Base-by-base conservation (phyloP, 192 early-diverging fungal species). In the Coemansia sp. region DNA sequence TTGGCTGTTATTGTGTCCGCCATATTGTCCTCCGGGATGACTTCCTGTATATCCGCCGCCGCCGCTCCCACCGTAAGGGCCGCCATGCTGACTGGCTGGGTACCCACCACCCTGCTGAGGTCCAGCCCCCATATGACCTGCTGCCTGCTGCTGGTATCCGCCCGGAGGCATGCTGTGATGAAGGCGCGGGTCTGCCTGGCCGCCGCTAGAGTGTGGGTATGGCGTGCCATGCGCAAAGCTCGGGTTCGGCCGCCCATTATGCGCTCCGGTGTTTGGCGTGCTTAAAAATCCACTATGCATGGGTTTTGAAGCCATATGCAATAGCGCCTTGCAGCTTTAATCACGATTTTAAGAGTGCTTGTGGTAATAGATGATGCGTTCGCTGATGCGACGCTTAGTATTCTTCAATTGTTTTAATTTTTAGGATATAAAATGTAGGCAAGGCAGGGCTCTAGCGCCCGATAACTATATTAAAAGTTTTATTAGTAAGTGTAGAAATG, bases 1-100 rank as follows among this genome's bases (percentile, higher is more conserved):
- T 23, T 44, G 38, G 23, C 40, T 15, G 28, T 15, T 9, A 25
- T 50, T 20, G 37, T 20, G 28, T 22, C 19, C n/a, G 5, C 48
- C 21, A 52, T 52, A 52, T 3, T 21, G 51, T 4, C 51, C 19
- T 10, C 49, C 19, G 10, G 22, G 21, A 21, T 21, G 51, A 15
- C 31, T 49, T 15, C 57, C 38, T 0, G 37, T 21, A 36, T 62
- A 20, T 2, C 48, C 60, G 26, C 60, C 31, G 22, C 59, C 48
- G 22, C 60, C 31, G 19, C 22, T 5, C n/a, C 56, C 64, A 12
- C 44, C 64, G 34, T 55, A 65, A 21, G 53, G 54, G 12, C 44
- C 56, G 20, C 55, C 21, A 15, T 52, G 51, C 51, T 52, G 51
- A 23, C 25, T 23, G 21, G 20, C 25, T 1, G 51, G 40, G 36